phyloP scores from a whole-genome alignment of 257 asterid species.

The Scutellaria galericulata region DNA sequence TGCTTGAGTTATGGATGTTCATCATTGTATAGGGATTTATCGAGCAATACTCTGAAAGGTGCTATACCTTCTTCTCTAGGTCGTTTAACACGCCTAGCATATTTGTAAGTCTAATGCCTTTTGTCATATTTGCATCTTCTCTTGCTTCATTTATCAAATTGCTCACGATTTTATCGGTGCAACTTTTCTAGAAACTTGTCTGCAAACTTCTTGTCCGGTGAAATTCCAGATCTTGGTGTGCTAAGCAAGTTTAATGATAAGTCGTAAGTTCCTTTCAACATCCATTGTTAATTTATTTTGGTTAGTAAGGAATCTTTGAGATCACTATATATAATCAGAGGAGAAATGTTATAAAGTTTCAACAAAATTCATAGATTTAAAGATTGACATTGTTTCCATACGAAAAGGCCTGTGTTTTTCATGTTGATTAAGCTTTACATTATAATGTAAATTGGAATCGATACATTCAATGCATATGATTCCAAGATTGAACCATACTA shows the following conservation, averaged over 20 bases:
- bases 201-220: slow-evolving; percentile 89
- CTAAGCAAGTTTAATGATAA: slow-evolving; percentile 76
- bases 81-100: slow-evolving; percentile 64
- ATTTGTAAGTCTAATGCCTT: slow-evolving; percentile 63
- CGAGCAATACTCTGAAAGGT: slow-evolving; percentile 88
- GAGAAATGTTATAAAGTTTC: background rate
- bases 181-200: slow-evolving; percentile 72
- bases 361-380: background rate
- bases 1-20: slow-evolving; percentile 9
- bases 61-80: slow-evolving; percentile 92
- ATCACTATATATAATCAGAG: background rate
- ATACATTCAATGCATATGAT: no score
- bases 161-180: background rate
- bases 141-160: slow-evolving; percentile 14
- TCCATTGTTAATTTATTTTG: slow-evolving; percentile 8
- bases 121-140: background rate
- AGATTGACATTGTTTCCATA: background rate
- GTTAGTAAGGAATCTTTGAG: background rate
- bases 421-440: no score
- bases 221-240: slow-evolving; percentile 91
- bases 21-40: slow-evolving; percentile 68
- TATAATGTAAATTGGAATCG: no score
- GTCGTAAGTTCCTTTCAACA: slow-evolving; percentile 63
- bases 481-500: background rate
- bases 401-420: background rate